Conservation (phyloP, 208 protist genomes). For the Leishmania tarentolae region DNA sequence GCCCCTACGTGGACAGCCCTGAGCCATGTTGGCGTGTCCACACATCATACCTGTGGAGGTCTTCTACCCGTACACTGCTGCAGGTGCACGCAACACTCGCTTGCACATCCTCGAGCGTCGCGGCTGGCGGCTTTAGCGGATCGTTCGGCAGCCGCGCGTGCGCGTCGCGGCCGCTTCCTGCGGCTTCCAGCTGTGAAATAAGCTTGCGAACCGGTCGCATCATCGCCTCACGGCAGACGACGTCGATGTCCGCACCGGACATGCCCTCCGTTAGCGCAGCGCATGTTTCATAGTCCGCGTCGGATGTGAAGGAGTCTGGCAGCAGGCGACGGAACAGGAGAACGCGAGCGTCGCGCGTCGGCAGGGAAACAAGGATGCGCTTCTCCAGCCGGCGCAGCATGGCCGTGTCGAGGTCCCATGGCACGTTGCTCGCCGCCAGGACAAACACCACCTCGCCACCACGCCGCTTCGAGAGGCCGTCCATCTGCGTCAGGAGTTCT, state of each 20-base stretch:
- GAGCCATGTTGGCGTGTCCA: constrained; percentile 82
- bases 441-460: constrained; percentile 91
- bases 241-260: constrained; percentile 92
- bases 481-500: constrained; percentile 94
- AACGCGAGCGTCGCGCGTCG: constrained; percentile 61
- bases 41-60: constrained; percentile 69
- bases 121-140: constrained; percentile 45
- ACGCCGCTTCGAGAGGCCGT: constrained; percentile 83
- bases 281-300: constrained; percentile 62
- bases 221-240: constrained; percentile 91
- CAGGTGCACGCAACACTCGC: constrained; percentile 80
- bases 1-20: constrained; percentile 65
- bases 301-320: constrained; percentile 18
- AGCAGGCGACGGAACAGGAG: constrained; percentile 79
- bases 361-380: constrained; percentile 90
- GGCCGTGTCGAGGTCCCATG: constrained; percentile 94
- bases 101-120: constrained; percentile 77
- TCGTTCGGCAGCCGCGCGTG: constrained; percentile 28
- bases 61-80: constrained; percentile 67
- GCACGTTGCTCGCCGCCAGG: constrained; percentile 92
- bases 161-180: constrained; percentile 13
- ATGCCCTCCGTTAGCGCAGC: constrained; percentile 75
- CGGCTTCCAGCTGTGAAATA: constrained; percentile 77
- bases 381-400: constrained; percentile 93
- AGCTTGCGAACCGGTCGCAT: constrained; percentile 91